These are phyloP conservation scores for Tephrocybe sp. DNA, from an alignment of 768 basidiomycete genomes.

Conservation along the genomic window DNA sequence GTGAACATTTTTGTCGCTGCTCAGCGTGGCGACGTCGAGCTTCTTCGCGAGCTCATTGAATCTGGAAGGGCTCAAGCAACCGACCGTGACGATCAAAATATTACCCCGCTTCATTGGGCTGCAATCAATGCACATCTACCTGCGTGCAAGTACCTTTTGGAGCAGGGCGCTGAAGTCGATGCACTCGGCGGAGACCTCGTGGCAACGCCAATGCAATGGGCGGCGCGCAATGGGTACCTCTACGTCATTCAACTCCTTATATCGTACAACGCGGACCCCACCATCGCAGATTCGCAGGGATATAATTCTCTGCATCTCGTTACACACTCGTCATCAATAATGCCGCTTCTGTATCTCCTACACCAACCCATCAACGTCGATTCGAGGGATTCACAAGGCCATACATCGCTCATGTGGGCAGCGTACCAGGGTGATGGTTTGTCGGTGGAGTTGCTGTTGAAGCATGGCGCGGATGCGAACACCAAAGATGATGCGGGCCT, in stretches of 20 bases:
- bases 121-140: conserved; percentile 95
- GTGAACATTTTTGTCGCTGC: conserved; percentile 78
- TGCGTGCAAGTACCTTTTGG: conserved; percentile 82
- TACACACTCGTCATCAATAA: conserved; percentile 90
- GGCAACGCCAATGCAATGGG: conserved; percentile 98
- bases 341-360: conserved; percentile 89
- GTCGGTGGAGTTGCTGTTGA: conserved; percentile 85
- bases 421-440: conserved; percentile 98
- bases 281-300: conserved; percentile 86
- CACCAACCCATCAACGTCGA: conserved; percentile 94
- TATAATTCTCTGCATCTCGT: conserved; percentile 96
- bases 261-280: conserved; percentile 88
- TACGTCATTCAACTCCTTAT: conserved; percentile 93
- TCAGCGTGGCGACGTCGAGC: conserved; percentile 77
- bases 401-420: conserved; percentile 98
- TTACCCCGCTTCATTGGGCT: conserved; percentile 97
- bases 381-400: conserved; percentile 85
- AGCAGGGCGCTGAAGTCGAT: conserved; percentile 93
- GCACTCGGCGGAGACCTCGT: conserved; percentile 90
- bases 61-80: conserved; percentile 68
- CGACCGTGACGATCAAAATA: conserved; percentile 85
- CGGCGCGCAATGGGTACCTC: conserved; percentile 93
- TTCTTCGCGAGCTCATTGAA: conserved; percentile 64
- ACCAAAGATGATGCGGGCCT: conserved; percentile 79
- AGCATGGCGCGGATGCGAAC: conserved; percentile 80